Evolutionary conservation across 176 grass and related monocot genomes (phyloP).

Genomic region (Cenchrus purpureus): DNA sequence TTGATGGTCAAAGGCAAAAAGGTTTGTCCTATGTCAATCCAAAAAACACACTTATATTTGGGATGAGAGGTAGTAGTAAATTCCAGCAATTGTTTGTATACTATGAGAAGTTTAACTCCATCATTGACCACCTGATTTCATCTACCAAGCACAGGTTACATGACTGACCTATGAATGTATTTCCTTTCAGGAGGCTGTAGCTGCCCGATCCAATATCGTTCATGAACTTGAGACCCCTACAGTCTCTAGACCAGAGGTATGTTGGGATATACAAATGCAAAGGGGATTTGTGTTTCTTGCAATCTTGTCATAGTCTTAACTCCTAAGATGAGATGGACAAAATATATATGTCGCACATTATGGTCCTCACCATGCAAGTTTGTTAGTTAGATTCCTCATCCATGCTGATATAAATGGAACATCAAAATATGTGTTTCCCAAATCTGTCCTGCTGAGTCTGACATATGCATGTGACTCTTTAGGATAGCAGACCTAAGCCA

Average conservation of each 20-base stretch:
- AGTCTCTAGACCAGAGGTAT: slow-evolving; percentile 56
- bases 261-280: slow-evolving; percentile 25
- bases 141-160: neutral
- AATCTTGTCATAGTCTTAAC: neutral
- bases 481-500: slow-evolving; percentile 57
- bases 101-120: neutral
- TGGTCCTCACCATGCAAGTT: neutral
- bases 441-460: neutral
- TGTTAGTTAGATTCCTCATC: neutral
- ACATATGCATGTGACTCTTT: neutral
- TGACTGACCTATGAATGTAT: slow-evolving; percentile 20
- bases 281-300: neutral
- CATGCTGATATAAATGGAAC: slow-evolving; percentile 21
- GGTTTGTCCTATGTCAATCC: neutral
- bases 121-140: neutral
- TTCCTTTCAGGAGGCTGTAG: slow-evolving; percentile 78
- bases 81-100: neutral
- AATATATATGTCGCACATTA: neutral
- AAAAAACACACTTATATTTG: neutral
- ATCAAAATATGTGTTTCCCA: slow-evolving; percentile 12
- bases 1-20: neutral
- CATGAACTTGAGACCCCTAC: slow-evolving; percentile 68
- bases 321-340: neutral
- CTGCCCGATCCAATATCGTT: slow-evolving; percentile 66
- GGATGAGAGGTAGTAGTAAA: neutral